Conservation (phyloP, 345 rosid genomes). For the Citrus maxima region DNA sequence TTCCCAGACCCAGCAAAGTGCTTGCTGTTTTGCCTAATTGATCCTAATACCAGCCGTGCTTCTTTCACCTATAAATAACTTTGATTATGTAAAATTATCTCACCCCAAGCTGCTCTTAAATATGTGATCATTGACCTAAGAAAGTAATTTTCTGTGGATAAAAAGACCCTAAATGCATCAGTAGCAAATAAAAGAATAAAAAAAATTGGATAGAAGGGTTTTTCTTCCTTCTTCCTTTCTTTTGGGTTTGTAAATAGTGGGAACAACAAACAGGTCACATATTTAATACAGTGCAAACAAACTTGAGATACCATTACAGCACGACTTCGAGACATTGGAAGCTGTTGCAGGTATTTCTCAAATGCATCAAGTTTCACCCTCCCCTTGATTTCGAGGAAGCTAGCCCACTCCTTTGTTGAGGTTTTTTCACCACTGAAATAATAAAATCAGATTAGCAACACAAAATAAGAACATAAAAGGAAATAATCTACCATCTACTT, state of each 20-base stretch:
- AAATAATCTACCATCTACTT: background rate
- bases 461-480: background rate
- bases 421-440: constrained; percentile 83
- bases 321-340: constrained; percentile 89
- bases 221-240: constrained; percentile 10
- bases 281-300: constrained; percentile 40
- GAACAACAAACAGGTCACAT: constrained; percentile 22
- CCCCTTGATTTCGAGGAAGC: constrained; percentile 77
- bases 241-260: background rate
- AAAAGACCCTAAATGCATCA: constrained; percentile 9
- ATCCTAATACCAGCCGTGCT: background rate
- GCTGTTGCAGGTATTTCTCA: constrained; percentile 91
- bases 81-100: background rate
- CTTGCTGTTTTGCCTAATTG: background rate
- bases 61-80: background rate
- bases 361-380: constrained; percentile 91
- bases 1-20: background rate
- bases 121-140: background rate
- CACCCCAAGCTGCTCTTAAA: background rate
- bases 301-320: constrained; percentile 82
- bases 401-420: constrained; percentile 60
- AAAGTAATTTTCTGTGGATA: background rate
- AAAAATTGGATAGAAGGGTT: background rate
- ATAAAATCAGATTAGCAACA: constrained; percentile 9
- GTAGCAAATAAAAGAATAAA: background rate